A percentile compares a stretch with the other conserved stretches of the same genome.
Conservation (phyloP, 306 rosid genomes). For the Ochetophila trinervis region DNA sequence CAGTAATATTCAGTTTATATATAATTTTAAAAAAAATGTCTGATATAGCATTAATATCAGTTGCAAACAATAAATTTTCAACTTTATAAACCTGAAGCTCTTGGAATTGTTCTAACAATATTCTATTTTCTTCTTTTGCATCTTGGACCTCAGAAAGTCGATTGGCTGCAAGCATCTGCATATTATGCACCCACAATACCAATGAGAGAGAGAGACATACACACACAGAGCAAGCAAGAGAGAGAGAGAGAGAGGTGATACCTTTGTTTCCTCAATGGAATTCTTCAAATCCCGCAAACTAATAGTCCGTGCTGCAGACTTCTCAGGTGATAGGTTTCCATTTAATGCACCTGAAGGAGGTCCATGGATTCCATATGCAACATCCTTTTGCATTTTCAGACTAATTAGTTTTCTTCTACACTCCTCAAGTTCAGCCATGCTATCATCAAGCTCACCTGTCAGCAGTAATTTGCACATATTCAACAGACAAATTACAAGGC, state of each 20-base stretch:
- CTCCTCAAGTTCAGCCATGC: slow-evolving; percentile 80
- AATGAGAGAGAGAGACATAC: slow-evolving; percentile 5
- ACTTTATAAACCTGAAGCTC: slow-evolving; percentile 72
- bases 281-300: slow-evolving; percentile 76
- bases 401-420: slow-evolving; percentile 83
- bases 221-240: not conserved
- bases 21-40: not conserved
- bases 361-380: slow-evolving; percentile 44
- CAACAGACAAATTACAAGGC: slow-evolving; percentile 24
- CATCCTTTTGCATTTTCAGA: slow-evolving; percentile 85
- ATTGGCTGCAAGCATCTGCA: slow-evolving; percentile 65
- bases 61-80: slow-evolving; percentile 8
- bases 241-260: slow-evolving; percentile 25
- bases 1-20: slow-evolving; percentile 5
- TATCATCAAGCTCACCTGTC: slow-evolving; percentile 87
- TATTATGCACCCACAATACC: slow-evolving; percentile 21
- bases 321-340: slow-evolving; percentile 85
- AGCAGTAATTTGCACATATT: slow-evolving; percentile 24
- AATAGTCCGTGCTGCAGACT: slow-evolving; percentile 59
- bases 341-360: slow-evolving; percentile 50
- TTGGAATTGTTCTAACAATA: slow-evolving; percentile 66
- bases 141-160: slow-evolving; percentile 85
- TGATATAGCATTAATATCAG: slow-evolving; percentile 24
- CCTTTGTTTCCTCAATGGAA: slow-evolving; percentile 93
- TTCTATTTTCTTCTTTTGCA: slow-evolving; percentile 58